A percentile compares a stretch with the other conserved stretches of the same genome.
Evolutionary conservation across 306 rosid genomes (phyloP).

Genomic region (Vigna trinervia): DNA sequence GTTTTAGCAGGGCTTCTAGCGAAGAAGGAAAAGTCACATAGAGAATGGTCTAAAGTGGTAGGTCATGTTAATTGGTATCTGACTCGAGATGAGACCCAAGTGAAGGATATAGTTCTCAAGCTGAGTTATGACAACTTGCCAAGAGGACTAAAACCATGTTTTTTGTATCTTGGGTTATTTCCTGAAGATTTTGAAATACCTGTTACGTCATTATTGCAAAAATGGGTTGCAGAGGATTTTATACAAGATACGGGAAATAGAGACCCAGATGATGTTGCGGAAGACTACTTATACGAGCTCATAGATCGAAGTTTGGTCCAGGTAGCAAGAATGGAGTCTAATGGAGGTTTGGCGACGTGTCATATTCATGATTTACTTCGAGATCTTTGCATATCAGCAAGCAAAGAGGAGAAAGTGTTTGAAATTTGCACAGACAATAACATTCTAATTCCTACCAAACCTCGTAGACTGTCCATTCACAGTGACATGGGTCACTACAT

Average conservation of each 20-base stretch:
- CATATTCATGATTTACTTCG: too few species aligned
- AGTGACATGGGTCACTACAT: too few species aligned
- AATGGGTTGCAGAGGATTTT: conserved; percentile 45
- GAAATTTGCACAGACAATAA: too few species aligned
- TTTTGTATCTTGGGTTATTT: conserved; percentile 41
- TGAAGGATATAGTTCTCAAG: conserved; percentile 31
- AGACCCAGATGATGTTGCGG: conserved; percentile 29
- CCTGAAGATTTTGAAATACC: conserved; percentile 41
- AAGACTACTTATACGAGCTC: conserved; percentile 44
- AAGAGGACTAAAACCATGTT: conserved; percentile 35
- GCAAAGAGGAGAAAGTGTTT: too few species aligned
- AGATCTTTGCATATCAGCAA: too few species aligned
- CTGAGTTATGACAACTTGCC: conserved; percentile 41
- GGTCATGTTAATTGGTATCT: conserved; percentile 41
- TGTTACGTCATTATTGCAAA: background rate
- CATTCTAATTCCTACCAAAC: too few species aligned
- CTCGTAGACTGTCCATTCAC: too few species aligned
- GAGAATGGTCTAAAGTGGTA: conserved; percentile 37
- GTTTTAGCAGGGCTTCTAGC: conserved; percentile 41
- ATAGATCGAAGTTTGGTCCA: conserved; percentile 43
- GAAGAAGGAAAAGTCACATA: conserved; percentile 29
- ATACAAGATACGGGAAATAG: conserved; percentile 16
- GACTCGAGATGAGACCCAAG: conserved; percentile 34
- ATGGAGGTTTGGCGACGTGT: background rate
- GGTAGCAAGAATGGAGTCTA: conserved; percentile 15